These are phyloP conservation scores for Apiospora koreana DNA, from an alignment of 2,329 filamentous ascomycete genomes.

Conservation along the genomic window DNA sequence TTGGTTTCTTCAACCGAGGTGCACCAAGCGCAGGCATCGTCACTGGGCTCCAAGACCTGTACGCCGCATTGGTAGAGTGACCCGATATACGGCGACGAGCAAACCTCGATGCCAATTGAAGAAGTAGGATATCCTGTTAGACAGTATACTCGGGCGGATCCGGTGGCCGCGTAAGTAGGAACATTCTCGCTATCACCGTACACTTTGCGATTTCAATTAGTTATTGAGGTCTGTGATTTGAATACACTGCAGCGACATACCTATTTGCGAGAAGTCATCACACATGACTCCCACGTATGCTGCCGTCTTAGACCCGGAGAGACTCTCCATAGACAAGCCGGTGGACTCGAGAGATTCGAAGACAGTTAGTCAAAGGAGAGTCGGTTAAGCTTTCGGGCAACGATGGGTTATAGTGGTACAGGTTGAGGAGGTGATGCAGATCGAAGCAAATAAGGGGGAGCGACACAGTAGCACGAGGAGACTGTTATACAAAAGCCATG, in stretches of 20 bases:
- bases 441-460: not conserved
- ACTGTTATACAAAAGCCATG: too few relatives aligned
- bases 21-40: not conserved
- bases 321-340: not conserved
- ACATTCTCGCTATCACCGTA: too few relatives aligned
- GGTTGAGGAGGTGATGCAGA: not conserved
- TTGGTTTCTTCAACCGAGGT: not conserved
- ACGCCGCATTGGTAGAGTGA: not conserved
- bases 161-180: not conserved
- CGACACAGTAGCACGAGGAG: not conserved
- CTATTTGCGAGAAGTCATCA: not conserved
- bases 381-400: not conserved
- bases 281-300: not conserved
- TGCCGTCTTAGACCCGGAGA: not conserved
- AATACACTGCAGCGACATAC: not conserved
- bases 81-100: not conserved
- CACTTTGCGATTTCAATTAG: too few relatives aligned
- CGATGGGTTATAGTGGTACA: not conserved
- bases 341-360: not conserved
- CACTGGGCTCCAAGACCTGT: not conserved
- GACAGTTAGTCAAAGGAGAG: not conserved
- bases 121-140: constrained; percentile 15
- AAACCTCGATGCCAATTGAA: constrained; percentile 29
- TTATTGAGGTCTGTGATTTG: not conserved
- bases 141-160: not conserved